Base-by-base conservation (phyloP, 2,329 filamentous ascomycete genomes). In the Pseudopyricularia javanii region DNA sequence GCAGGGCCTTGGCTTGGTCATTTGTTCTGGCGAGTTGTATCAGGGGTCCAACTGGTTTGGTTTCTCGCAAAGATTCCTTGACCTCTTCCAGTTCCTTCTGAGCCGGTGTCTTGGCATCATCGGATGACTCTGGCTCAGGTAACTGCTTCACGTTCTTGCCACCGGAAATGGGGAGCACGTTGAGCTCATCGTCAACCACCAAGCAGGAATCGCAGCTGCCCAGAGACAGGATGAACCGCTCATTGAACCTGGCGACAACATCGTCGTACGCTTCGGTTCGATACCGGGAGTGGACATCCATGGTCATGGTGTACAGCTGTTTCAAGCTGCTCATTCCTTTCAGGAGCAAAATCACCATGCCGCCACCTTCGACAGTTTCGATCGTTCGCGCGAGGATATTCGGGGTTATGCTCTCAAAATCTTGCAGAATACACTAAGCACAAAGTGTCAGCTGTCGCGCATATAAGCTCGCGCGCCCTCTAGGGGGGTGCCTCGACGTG, bases 291-390 rank as follows among this genome's bases (percentile, higher is more conserved):
- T 98, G 94, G 50, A 97, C 87, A 63, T 98, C 94, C 94, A 98
- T 98, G 30, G 88, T 91, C 64, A 98, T 68, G 48, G 89, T 95
- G 71, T 97, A 98, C 1, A 98, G 80, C 72, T 98, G 93, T 70
- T 95, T 95, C 74, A 98, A 74, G 67, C 90, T 96, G 68, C 76
- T 93, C 89, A 98, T 96, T 56, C 91, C 89, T 75, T 97, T 97
- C 55, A 98, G 73, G 56, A 98, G 74, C 58, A 98, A 71, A 47
- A 98, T 75, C 1, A 97, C 91, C 61, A 98, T 68, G 24, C 93
- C 93, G 58, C 93, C 93, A 59, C 94, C 93, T 68, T 98, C 91
- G 4, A 98, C 94, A 0, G 94, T 98, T 71, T 98, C 94, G 60
- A 98, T 88, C 1, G 91, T 96, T 56, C 91, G 82, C 22, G 93